Conservation (phyloP, 148 eudicot genomes). For the Drosera capensis region DNA sequence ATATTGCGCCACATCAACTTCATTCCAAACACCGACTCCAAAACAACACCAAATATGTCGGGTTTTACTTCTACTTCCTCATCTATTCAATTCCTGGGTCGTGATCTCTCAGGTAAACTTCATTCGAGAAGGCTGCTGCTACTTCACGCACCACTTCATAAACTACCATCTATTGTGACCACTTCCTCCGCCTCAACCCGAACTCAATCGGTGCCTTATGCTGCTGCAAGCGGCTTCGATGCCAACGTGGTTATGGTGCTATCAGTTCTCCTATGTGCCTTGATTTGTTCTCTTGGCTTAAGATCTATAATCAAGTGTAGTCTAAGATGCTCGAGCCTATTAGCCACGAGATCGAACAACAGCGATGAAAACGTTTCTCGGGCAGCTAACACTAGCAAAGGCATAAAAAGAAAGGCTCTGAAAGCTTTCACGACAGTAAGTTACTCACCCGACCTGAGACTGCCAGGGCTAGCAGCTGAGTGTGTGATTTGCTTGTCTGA, state of each 20-base stretch:
- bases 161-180: constrained; percentile 11
- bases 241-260: constrained; percentile 79
- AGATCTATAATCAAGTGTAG: constrained; percentile 66
- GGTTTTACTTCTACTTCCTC: no score
- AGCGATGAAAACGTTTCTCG: constrained; percentile 9
- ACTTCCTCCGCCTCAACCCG: constrained; percentile 11
- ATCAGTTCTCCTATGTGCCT: constrained; percentile 71
- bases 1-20: no score
- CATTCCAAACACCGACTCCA: no score
- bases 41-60: no score
- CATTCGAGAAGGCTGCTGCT: constrained; percentile 54
- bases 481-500: constrained; percentile 68
- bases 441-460: constrained; percentile 26
- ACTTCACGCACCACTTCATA: constrained; percentile 22
- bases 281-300: constrained; percentile 69
- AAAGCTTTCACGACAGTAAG: constrained; percentile 43
- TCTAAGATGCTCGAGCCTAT: constrained; percentile 46
- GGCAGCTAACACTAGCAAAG: constrained; percentile 31
- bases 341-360: constrained; percentile 14
- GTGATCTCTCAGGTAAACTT: constrained; percentile 2
- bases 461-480: constrained; percentile 41
- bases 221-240: constrained; percentile 34
- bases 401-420: constrained; percentile 62
- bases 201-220: constrained; percentile 19
- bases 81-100: no score